Base-by-base conservation (phyloP, 495 filamentous ascomycete genomes). In the Neurospora sp. region DNA sequence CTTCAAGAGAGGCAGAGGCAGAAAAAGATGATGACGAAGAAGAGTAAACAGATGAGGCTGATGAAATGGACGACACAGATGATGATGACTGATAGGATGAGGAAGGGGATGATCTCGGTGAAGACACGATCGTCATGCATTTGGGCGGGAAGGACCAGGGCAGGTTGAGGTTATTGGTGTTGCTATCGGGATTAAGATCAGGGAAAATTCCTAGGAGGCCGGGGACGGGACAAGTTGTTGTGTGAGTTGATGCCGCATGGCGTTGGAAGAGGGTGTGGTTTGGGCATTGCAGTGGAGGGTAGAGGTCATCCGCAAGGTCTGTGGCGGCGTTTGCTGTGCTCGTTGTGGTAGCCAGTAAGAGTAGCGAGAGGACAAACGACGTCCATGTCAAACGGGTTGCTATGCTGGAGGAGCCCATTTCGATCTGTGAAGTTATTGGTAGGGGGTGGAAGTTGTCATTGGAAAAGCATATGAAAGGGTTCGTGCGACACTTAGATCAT, bases 131-230 rank as follows among this genome's bases (percentile, higher is more conserved):
- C 0, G 40, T 19, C 5, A 42, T 34, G 70, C 78, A 79, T 5
- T 54, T 69, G 0, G 78, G 78, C 1, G 74, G 54, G 10, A 48
- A 74, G 13, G 73, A 54, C 78, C 78, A 79, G 19, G 71, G 48
- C 0, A 75, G 37, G n/a, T 31, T 43, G 21, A 71, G 0, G 28
- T 3, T 10, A 3, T 15, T 0, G 4, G 11, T 9, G 45, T 24
- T 54, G 45, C 1, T 28, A 1, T 59, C 5, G 0, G 21, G 1
- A 15, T 48, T 21, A n/a, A n/a, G 7, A 11, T 48, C 43, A 0
- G n/a, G n/a, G 8, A 72, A 69, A 40, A 72, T 69, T 10, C 73
- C 73, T 5, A 74, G 39, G 2, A 28, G 48, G 2, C 71, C 73
- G 4, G 71, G 71, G 5, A 74, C 48, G 5, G 73, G 70, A 21